Conservation (phyloP, 2,329 filamentous ascomycete species). For the Xylariaceae sp. region DNA sequence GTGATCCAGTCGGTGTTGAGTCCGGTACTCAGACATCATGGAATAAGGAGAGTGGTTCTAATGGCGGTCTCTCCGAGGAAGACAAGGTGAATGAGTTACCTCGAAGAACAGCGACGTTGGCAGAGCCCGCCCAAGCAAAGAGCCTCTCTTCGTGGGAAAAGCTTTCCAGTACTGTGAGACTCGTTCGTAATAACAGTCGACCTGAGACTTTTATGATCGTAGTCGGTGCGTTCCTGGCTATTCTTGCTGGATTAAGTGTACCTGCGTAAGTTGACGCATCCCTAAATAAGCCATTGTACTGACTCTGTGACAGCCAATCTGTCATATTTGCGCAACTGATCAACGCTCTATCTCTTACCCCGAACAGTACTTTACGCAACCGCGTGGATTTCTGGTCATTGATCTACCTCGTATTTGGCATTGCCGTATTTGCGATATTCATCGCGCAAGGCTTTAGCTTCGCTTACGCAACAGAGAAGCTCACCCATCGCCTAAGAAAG, state of each 20-base stretch:
- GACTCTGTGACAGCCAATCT: not conserved
- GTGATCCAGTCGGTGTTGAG: no score
- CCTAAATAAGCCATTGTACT: not conserved
- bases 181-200: conserved; percentile 1
- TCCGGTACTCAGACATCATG: no score
- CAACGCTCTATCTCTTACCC: not conserved
- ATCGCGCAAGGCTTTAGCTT: conserved; percentile 1
- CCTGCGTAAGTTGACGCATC: not conserved
- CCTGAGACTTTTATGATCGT: not conserved
- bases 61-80: no score
- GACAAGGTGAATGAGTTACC: not conserved
- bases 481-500: not conserved
- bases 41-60: no score
- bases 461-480: conserved; percentile 1
- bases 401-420: conserved; percentile 1
- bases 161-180: not conserved
- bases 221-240: not conserved
- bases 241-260: not conserved
- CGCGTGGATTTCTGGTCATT: conserved; percentile 2
- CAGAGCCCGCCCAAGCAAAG: no score
- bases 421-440: not conserved
- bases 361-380: not conserved
- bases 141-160: not conserved
- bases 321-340: not conserved
- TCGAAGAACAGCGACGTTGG: not conserved